Evolutionary conservation across 176 grass and related monocot genomes (phyloP).

Genomic region (Ensete ventricosum): DNA sequence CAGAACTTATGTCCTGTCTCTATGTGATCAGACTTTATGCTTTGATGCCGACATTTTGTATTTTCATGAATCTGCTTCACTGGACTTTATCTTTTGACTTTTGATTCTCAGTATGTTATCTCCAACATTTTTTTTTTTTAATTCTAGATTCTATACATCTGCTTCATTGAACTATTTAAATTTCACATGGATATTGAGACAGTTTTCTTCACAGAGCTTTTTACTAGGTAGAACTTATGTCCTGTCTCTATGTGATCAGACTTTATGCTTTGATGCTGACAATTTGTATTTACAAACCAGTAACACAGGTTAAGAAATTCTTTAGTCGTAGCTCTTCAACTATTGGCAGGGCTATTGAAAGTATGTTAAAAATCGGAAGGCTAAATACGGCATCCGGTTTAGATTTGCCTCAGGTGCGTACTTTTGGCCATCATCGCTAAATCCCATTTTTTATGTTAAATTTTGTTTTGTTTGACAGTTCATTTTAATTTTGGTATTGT

Average conservation of each 20-base stretch:
- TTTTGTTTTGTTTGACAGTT: neutral
- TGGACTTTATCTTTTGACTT: too few relatives aligned
- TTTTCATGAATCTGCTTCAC: too few relatives aligned
- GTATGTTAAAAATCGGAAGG: constrained; percentile 76
- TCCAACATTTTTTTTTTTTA: too few relatives aligned
- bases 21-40: too few relatives aligned
- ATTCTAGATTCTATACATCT: too few relatives aligned
- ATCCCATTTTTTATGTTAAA: neutral
- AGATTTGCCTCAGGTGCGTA: constrained; percentile 80
- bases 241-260: too few relatives aligned
- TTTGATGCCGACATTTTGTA: neutral
- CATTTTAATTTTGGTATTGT: neutral
- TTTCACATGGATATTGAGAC: too few relatives aligned
- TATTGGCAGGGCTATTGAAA: constrained; percentile 61
- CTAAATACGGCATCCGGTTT: constrained; percentile 54
- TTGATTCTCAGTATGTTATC: too few relatives aligned
- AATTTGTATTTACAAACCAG: constrained; percentile 16
- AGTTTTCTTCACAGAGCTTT: too few relatives aligned
- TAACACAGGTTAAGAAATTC: constrained; percentile 44
- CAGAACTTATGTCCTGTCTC: too few relatives aligned
- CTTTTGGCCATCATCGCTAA: constrained; percentile 13
- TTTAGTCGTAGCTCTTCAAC: constrained; percentile 35
- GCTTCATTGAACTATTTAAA: too few relatives aligned
- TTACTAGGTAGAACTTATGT: too few relatives aligned
- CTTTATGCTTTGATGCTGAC: neutral